These are phyloP conservation scores for Colletotrichum sp. DNA, from an alignment of 2,329 filamentous ascomycete genomes.

Conservation along the genomic window DNA sequence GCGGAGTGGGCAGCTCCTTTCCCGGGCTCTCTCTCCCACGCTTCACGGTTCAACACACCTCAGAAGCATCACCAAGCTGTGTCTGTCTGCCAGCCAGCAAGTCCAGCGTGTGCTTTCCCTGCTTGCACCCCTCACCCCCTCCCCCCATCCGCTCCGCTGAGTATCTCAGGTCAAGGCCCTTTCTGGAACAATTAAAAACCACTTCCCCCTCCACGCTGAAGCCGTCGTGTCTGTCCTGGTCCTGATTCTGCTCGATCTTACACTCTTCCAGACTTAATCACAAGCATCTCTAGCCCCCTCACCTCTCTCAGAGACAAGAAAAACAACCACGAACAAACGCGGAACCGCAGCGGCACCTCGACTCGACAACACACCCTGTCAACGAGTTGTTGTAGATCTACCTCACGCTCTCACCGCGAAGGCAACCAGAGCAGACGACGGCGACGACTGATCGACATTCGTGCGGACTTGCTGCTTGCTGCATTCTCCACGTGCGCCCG, in stretches of 20 bases:
- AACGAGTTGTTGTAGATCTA: slow-evolving; percentile 1
- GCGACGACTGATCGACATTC: slow-evolving; percentile 7
- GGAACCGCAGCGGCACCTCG: neutral
- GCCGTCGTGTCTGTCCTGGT: neutral
- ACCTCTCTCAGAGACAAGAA: neutral
- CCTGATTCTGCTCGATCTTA: neutral
- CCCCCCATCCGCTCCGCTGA: neutral
- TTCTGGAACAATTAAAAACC: slow-evolving; percentile 15
- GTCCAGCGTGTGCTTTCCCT: neutral
- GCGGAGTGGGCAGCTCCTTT: neutral
- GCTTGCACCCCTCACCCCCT: neutral
- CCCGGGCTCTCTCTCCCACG: neutral
- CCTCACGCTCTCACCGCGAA: neutral
- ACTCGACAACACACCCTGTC: neutral
- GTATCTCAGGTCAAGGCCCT: slow-evolving; percentile 1
- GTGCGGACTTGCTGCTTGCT: slow-evolving; percentile 8
- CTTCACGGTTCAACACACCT: neutral
- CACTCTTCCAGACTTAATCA: neutral
- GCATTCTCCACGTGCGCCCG: slow-evolving; percentile 14
- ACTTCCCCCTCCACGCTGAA: neutral
- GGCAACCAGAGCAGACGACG: neutral
- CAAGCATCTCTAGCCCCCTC: neutral
- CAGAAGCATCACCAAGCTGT: neutral
- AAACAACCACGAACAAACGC: neutral
- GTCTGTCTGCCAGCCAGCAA: neutral